Conservation (phyloP, 139 green algal species). For the Ulvella scutata region DNA sequence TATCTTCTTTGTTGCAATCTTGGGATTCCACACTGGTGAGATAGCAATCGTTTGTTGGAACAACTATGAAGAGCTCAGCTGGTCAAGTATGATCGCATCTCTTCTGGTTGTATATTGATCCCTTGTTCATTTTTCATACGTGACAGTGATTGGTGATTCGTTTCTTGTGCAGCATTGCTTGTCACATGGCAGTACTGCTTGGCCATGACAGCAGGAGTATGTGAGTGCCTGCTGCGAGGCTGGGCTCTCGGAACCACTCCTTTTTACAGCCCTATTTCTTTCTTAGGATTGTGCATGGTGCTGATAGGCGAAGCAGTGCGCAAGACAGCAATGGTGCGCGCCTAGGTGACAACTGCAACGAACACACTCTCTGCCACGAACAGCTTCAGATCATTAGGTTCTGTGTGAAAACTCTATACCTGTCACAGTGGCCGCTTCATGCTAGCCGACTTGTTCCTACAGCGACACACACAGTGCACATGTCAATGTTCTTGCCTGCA, state of each 20-base stretch:
- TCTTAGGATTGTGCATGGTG: conserved; percentile 24
- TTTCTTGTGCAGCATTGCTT: conserved; percentile 27
- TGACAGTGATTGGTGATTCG: no score
- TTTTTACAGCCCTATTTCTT: neutral
- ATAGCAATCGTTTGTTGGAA: neutral
- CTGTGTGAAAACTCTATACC: no score
- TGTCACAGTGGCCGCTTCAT: no score
- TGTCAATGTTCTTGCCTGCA: no score
- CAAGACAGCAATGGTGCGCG: conserved; percentile 42
- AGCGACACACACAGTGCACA: no score
- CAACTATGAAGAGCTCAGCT: neutral
- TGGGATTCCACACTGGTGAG: neutral
- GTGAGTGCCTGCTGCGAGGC: conserved; percentile 23
- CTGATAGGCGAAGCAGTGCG: conserved; percentile 36
- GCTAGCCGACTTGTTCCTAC: no score
- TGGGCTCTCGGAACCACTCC: conserved; percentile 2
- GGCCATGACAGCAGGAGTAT: conserved; percentile 23
- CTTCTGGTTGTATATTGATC: no score
- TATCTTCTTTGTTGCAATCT: no score
- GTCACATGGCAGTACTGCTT: conserved; percentile 34
- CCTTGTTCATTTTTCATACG: no score
- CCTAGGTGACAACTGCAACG: no score
- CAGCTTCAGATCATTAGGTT: no score
- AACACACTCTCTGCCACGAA: no score
- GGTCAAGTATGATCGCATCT: neutral